Percentiles rank a stretch among this genome's conserved stretches.
phyloP scores from a whole-genome alignment of 495 filamentous ascomycete genomes.

The Patellaria atrata region DNA sequence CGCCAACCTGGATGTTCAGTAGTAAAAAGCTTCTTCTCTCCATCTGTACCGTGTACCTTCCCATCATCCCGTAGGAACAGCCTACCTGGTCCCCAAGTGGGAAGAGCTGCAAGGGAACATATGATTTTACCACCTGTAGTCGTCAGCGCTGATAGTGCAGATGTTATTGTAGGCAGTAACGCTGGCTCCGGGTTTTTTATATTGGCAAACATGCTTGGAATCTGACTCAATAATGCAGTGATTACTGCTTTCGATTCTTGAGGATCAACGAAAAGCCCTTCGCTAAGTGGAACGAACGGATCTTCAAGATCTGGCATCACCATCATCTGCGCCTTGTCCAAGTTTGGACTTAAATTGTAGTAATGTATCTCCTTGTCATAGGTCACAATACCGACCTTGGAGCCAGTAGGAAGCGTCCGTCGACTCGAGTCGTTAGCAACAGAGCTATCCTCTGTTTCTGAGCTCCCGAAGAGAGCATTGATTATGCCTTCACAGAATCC shows the following conservation, averaged over 20 bases:
- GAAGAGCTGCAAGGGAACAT: slow-evolving; percentile 67
- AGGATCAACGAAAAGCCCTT: slow-evolving; percentile 90
- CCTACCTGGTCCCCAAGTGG: slow-evolving; percentile 78
- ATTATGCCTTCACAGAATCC: slow-evolving; percentile 83
- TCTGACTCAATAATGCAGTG: slow-evolving; percentile 59
- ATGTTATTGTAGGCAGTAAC: slow-evolving; percentile 66
- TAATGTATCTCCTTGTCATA: slow-evolving; percentile 95
- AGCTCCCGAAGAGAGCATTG: slow-evolving; percentile 59
- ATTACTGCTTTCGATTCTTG: slow-evolving; percentile 83
- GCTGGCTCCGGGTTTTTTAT: slow-evolving; percentile 83
- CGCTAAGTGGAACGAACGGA: slow-evolving; percentile 83
- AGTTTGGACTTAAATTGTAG: slow-evolving; percentile 73
- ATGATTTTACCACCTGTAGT: slow-evolving; percentile 85
- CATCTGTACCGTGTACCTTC: slow-evolving; percentile 73
- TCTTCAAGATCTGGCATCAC: slow-evolving; percentile 98
- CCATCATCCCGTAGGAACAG: slow-evolving; percentile 76
- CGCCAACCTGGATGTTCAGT: slow-evolving; percentile 78
- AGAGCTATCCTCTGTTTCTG: slow-evolving; percentile 37
- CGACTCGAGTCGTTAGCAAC: slow-evolving; percentile 21
- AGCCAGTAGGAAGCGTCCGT: slow-evolving; percentile 55
- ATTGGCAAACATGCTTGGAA: slow-evolving; percentile 72
- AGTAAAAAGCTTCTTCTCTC: slow-evolving; percentile 80
- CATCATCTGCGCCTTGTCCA: slow-evolving; percentile 92
- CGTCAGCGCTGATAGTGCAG: slow-evolving; percentile 66
- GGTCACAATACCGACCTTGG: slow-evolving; percentile 88